Base-by-base conservation (phyloP, 345 rosid species). In the Microcos paniculata region DNA sequence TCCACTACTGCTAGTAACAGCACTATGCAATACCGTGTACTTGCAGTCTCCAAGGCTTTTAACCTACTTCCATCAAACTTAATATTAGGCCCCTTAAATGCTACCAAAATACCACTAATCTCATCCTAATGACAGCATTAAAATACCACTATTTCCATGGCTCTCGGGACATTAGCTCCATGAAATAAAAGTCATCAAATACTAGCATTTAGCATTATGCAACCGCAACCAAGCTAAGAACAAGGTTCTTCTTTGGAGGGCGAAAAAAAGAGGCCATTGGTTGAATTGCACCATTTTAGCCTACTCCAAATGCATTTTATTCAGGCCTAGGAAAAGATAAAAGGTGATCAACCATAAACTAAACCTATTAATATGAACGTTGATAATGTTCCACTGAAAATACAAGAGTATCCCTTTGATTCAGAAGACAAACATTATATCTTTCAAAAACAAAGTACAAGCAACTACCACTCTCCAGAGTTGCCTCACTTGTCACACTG, bases 401-500 rank as follows among this genome's bases (percentile, higher is more conserved):
- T 52, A 55, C 19, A 52, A 55, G 18, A 33, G 43, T 43, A 30
- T 15, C 48, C 57, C 30, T 55, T 49, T 2, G 18, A 11, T 52
- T 59, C 26, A 12, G 45, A 43, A 61, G 38, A 19, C 53, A 48
- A 45, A 21, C 48, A 59, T 73, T 73, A 5, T 38, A 43, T 45
- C 14, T 73, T 48, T 35, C 53, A 59, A 72, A 45, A 26, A 55
- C 43, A 9, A 73, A 63, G 8, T 21, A 51, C 51, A 24, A 75
- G 72, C 56, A 53, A 62, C 75, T 33, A 33, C 8, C 46, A 62
- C 68, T 40, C 52, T 7, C 30, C 59, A 14, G 72, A 65, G 59
- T 48, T 57, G 64, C 56, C 31, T 66, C 58, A 31, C 43, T 31
- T 51, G 23, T 38, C 30, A 65, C 56, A 33, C 19, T 30, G 35